Base-by-base conservation (phyloP, 495 filamentous ascomycete species). In the Jackrogersella multiformis region DNA sequence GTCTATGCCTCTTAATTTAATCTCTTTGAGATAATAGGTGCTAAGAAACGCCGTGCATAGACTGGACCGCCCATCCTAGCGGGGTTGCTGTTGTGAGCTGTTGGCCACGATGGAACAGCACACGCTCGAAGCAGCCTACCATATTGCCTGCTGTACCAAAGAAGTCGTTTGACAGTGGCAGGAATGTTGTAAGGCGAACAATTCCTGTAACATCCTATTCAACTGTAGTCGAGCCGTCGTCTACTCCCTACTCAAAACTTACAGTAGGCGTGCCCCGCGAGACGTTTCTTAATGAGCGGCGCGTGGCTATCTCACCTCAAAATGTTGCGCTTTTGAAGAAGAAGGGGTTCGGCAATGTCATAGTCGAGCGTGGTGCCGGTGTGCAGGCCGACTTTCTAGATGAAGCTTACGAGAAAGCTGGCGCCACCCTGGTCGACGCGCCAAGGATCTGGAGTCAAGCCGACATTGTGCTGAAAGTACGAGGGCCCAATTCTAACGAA, bases 391-490 rank as follows among this genome's bases (percentile, higher is more conserved):
- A 92, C 57, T 88, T 94, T 61, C 82, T 82, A 0, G 90, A 93
- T 63, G 79, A 87, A 26, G 89, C 85, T 30, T 94, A 92, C 68
- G 85, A 86, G 70, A 80, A 85, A 38, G 89, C 89, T 5, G 91
- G 91, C 20, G 91, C 89, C 2, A 91, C 86, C 20, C 67, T 93
- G 10, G 89, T 89, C 39, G 88, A 91, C 66, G 70, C 77, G 4
- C 76, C 82, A 35, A 77, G 77, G 8, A 78, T 93, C 64, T 93
- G 89, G 87, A 81, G 81, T 21, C 76, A 88, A 52, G 87, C 88
- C 62, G 86, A 93, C 75, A 91, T 94, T 55, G 77, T 94, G 2
- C 79, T 94, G 66, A 94, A 93, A 77, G 90, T 94, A 32, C 87
- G 91, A 32, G 86, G 87, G 7, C 90, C 90, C 0, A 89, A 84